These are phyloP conservation scores for Inosperma sp. DNA, from an alignment of 768 basidiomycete species.

Conservation along the genomic window DNA sequence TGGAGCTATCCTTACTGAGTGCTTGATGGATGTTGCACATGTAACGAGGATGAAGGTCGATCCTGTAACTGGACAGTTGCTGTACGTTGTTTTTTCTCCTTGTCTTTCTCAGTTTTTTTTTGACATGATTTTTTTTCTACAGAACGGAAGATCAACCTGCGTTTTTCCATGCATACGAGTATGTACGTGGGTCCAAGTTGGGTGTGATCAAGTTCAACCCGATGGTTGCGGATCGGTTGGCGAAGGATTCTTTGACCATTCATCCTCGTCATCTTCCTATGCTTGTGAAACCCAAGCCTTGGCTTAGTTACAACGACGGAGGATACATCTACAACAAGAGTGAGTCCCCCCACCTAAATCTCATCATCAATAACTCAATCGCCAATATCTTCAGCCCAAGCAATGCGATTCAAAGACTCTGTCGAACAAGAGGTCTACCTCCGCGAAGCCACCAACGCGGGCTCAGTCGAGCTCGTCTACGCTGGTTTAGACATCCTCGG, in stretches of 20 bases:
- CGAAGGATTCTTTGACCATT: slow-evolving; percentile 66
- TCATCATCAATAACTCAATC: slow-evolving; percentile 7
- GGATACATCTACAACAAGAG: slow-evolving; percentile 79
- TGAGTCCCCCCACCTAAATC: slow-evolving; percentile 21
- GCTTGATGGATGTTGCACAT: slow-evolving; percentile 78
- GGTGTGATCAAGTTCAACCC: slow-evolving; percentile 88
- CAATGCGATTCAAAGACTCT: slow-evolving; percentile 93
- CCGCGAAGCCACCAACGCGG: slow-evolving; percentile 61
- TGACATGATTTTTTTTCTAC: slow-evolving; percentile 5
- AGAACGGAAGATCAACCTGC: slow-evolving; percentile 83
- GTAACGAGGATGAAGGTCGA: slow-evolving; percentile 58
- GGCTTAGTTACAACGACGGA: slow-evolving; percentile 72
- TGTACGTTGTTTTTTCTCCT: slow-evolving; percentile 55
- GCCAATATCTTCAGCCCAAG: slow-evolving; percentile 44
- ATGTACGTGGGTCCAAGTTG: slow-evolving; percentile 88
- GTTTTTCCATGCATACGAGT: slow-evolving; percentile 90
- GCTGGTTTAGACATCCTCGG: slow-evolving; percentile 89
- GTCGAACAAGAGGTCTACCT: slow-evolving; percentile 81
- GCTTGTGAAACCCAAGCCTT: slow-evolving; percentile 87
- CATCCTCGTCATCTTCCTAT: slow-evolving; percentile 96
- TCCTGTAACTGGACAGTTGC: slow-evolving; percentile 51
- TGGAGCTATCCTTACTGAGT: slow-evolving; percentile 78
- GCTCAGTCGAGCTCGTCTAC: slow-evolving; percentile 80
- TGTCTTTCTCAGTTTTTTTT: slow-evolving; percentile 2
- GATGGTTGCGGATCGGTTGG: slow-evolving; percentile 68